These are phyloP conservation scores for Metarhizium robertsii DNA, from an alignment of 2,329 filamentous ascomycete genomes.

Conservation along the genomic window DNA sequence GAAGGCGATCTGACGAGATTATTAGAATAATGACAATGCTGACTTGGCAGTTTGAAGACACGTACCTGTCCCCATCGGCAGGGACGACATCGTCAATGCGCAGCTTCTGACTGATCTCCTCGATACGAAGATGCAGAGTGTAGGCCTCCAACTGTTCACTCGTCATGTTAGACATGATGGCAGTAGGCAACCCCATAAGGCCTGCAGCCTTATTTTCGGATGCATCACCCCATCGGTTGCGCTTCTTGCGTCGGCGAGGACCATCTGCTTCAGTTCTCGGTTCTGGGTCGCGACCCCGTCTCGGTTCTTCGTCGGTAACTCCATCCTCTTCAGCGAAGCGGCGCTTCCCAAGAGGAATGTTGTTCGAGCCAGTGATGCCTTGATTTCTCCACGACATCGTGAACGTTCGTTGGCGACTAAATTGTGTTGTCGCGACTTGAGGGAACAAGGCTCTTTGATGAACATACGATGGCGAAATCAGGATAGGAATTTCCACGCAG, in stretches of 20 bases:
- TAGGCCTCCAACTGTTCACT: conserved; percentile 97
- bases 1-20: conserved; percentile 68
- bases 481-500: neutral
- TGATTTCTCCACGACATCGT: conserved; percentile 60
- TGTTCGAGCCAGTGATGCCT: conserved; percentile 96
- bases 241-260: conserved; percentile 87
- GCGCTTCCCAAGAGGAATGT: conserved; percentile 84
- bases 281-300: conserved; percentile 89
- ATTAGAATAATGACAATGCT: neutral
- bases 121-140: conserved; percentile 89
- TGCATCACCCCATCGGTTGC: conserved; percentile 96
- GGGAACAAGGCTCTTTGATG: neutral
- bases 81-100: conserved; percentile 98
- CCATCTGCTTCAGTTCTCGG: conserved; percentile 64
- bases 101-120: conserved; percentile 98
- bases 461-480: neutral
- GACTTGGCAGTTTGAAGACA: conserved; percentile 9
- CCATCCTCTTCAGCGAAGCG: conserved; percentile 61
- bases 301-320: conserved; percentile 43
- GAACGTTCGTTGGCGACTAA: conserved; percentile 1
- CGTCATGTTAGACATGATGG: conserved; percentile 96
- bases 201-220: conserved; percentile 98
- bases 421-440: neutral
- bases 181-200: conserved; percentile 92
- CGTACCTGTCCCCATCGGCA: conserved; percentile 88